Conservation (phyloP, 176 grass and related monocot species). For the Phoenix roebelenii region DNA sequence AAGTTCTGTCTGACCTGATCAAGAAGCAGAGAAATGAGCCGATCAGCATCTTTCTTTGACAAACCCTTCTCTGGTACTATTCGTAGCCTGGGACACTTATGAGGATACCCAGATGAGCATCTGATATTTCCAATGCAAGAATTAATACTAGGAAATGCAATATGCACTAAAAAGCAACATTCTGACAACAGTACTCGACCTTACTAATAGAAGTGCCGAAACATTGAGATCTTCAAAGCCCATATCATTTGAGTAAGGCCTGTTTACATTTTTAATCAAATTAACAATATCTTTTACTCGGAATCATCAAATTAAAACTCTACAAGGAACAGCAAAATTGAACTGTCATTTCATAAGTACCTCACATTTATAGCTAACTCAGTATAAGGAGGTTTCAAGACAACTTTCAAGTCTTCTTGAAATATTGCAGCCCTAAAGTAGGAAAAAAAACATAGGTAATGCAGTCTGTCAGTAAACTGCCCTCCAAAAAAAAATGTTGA, state of each 20-base stretch:
- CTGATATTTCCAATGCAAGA: slow-evolving; percentile 32
- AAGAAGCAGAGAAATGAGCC: slow-evolving; percentile 61
- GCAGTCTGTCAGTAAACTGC: too few relatives aligned
- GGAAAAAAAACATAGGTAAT: slow-evolving; percentile 5
- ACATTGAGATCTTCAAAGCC: slow-evolving; percentile 55
- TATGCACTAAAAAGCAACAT: background rate
- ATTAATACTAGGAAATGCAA: slow-evolving; percentile 14
- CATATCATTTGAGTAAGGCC: slow-evolving; percentile 73
- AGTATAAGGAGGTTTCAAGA: slow-evolving; percentile 51
- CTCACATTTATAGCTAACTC: slow-evolving; percentile 67
- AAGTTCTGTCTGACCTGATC: slow-evolving; percentile 45
- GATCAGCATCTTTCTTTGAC: slow-evolving; percentile 60
- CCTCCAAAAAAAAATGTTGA: too few relatives aligned
- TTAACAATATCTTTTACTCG: too few relatives aligned
- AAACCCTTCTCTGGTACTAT: slow-evolving; percentile 61
- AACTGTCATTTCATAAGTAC: slow-evolving; percentile 21
- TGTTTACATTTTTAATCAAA: slow-evolving; percentile 22
- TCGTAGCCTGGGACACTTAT: slow-evolving; percentile 88
- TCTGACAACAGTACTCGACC: slow-evolving; percentile 31
- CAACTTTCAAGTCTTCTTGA: slow-evolving; percentile 70
- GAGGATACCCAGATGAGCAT: slow-evolving; percentile 85
- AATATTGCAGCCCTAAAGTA: slow-evolving; percentile 63
- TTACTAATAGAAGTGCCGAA: slow-evolving; percentile 61
- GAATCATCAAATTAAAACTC: too few relatives aligned
- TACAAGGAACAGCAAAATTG: too few relatives aligned